Base-by-base conservation (phyloP, 495 filamentous ascomycete species). In the Podospora appendiculata region DNA sequence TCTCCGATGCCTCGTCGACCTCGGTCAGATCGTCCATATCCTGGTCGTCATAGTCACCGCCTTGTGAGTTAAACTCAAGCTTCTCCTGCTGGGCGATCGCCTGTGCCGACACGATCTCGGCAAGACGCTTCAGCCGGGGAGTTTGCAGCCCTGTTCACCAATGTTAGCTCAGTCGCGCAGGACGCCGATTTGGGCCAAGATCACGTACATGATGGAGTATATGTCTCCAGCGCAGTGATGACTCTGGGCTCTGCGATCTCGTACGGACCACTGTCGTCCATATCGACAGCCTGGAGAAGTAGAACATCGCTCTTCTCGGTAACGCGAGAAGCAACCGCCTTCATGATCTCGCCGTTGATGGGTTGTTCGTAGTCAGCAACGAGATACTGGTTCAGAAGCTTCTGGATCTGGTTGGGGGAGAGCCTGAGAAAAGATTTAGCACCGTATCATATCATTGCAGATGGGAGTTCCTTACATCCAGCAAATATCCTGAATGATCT, bases 271-370 rank as follows among this genome's bases (percentile, higher is more conserved):
- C 90, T 95, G 69, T 99, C 94, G 52, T 99, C 94, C 93, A 97
- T 96, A 66, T 99, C 94, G 47, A 99, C 89, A 35, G 94, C 89
- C 35, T 86, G 83, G 47, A 99, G 76, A 35, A 97, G 80, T 40
- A 99, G 81, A 14, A 96, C 90, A 59, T 97, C 92, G 62, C 88
- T 92, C 84, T 99, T 97, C 74, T 99, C 94, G 1, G 91, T 97
- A 41, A 99, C 94, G 45, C 91, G 81, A 32, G 89, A 95, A 8
- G 94, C 94, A 38, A 99, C 94, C 13, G 94, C 94, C 71, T 97
- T 97, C 94, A 99, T 97, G 63, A 99, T 99, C 62, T 99, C 94
- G 62, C 92, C 92, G 55, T 99, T 97, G 68, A 99, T 99, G 34
- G 94, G 94, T 69, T 96, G 92, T 70, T 99, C 94, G 67, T 99